Percentiles rank a stretch among this genome's conserved stretches.
These are phyloP conservation scores for Epichloe bromicola DNA, from an alignment of 2,329 filamentous ascomycete genomes.

Conservation along the genomic window DNA sequence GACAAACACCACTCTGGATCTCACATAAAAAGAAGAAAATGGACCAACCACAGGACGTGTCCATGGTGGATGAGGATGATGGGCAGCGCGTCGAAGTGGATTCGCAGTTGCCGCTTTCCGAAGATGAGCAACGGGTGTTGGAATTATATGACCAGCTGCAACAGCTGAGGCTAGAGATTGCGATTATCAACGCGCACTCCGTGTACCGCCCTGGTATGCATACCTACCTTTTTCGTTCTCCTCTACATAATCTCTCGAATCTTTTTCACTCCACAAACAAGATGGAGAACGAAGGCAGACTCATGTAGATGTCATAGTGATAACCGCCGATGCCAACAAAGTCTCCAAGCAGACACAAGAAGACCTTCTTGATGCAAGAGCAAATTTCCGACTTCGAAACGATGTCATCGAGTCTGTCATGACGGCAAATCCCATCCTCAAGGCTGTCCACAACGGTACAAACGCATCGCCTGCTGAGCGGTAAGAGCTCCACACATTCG, in stretches of 20 bases:
- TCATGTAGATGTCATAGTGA: neutral
- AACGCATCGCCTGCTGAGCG: slow-evolving; percentile 53
- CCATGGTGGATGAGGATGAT: slow-evolving; percentile 12
- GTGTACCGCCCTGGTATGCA: slow-evolving; percentile 21
- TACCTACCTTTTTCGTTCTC: too few relatives aligned
- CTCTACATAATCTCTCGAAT: neutral
- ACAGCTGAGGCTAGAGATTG: slow-evolving; percentile 59
- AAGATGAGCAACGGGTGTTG: slow-evolving; percentile 52
- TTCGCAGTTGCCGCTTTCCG: slow-evolving; percentile 41
- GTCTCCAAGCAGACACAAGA: slow-evolving; percentile 46
- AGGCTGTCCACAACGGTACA: slow-evolving; percentile 59
- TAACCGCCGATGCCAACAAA: slow-evolving; percentile 24
- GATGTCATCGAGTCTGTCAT: slow-evolving; percentile 56
- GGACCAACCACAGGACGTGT: slow-evolving; percentile 11
- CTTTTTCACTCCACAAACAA: neutral
- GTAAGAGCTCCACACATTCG: slow-evolving; percentile 28
- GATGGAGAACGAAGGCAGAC: neutral
- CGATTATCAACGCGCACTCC: slow-evolving; percentile 45
- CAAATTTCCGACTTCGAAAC: slow-evolving; percentile 55
- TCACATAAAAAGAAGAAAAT: neutral
- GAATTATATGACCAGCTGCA: slow-evolving; percentile 59
- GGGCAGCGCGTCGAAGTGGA: slow-evolving; percentile 19
- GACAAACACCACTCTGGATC: neutral
- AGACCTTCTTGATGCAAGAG: slow-evolving; percentile 56
- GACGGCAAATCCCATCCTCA: slow-evolving; percentile 61